A percentile compares a stretch with the other conserved stretches of the same genome.
Evolutionary conservation across 768 basidiomycete species (phyloP).

Genomic region (Leccinum rimulosum): DNA sequence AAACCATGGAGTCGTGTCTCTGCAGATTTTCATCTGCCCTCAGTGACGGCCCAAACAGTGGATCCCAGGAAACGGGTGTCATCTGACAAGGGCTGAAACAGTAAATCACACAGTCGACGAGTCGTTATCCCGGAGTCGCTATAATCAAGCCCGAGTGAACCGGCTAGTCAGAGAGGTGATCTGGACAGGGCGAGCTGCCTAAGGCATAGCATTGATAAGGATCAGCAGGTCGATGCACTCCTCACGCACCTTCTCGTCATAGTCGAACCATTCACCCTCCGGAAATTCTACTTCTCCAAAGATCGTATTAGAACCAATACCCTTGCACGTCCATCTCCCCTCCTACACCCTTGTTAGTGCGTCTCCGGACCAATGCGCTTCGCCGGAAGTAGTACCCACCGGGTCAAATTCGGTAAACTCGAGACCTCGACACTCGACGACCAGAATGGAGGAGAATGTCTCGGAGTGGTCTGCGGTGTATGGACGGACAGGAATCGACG

Average conservation of each 20-base stretch:
- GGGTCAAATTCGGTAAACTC: conserved; percentile 82
- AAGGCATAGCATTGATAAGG: conserved; percentile 6
- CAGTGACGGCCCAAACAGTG: background rate
- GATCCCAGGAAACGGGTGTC: background rate
- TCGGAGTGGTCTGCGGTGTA: conserved; percentile 56
- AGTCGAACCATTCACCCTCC: conserved; percentile 72
- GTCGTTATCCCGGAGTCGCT: background rate
- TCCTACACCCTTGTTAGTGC: conserved; percentile 36
- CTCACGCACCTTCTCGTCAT: conserved; percentile 77
- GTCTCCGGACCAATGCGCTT: background rate
- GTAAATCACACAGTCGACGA: background rate
- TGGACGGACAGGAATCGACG: conserved; percentile 43
- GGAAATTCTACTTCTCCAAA: conserved; percentile 62
- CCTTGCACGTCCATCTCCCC: conserved; percentile 76
- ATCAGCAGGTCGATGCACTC: too few species aligned
- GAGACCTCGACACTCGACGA: conserved; percentile 82
- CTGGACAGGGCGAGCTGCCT: conserved; percentile 65
- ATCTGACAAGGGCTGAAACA: background rate
- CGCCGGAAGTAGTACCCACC: conserved; percentile 37
- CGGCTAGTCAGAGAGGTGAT: conserved; percentile 64
- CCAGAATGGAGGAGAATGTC: conserved; percentile 61
- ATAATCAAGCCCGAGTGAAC: conserved; percentile 60
- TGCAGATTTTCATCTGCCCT: background rate
- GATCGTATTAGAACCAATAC: conserved; percentile 48
- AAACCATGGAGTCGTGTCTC: background rate